Conservation (phyloP, 495 filamentous ascomycete genomes). For the Darksidea phi region DNA sequence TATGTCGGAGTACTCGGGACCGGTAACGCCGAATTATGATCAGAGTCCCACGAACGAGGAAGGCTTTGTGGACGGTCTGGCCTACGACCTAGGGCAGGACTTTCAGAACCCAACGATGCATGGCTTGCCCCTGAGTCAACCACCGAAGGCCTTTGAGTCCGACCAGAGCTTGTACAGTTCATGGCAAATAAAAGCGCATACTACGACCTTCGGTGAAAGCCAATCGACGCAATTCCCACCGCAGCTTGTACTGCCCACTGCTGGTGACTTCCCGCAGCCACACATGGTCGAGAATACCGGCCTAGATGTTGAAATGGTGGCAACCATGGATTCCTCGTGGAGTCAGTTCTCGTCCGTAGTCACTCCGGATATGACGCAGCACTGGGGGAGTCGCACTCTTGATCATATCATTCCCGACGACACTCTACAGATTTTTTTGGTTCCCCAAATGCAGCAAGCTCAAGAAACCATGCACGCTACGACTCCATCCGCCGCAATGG, state of each 20-base stretch:
- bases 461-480: neutral
- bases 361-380: too few species aligned
- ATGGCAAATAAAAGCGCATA: neutral
- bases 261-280: too few species aligned
- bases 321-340: too few species aligned
- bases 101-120: neutral
- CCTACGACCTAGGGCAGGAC: neutral
- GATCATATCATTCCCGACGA: too few species aligned
- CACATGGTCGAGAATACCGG: too few species aligned
- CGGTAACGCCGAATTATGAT: slow-evolving; percentile 10
- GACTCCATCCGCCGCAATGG: neutral
- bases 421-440: neutral
- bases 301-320: too few species aligned
- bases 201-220: too few species aligned
- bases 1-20: slow-evolving; percentile 1
- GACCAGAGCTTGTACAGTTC: neutral
- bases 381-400: too few species aligned
- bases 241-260: too few species aligned
- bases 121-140: neutral
- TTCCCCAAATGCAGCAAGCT: neutral
- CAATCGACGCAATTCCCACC: too few species aligned
- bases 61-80: neutral
- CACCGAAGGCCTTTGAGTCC: neutral
- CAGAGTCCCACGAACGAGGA: neutral
- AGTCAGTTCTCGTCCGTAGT: too few species aligned